These are phyloP conservation scores for Colletotrichum sp. DNA, from an alignment of 2,329 filamentous ascomycete species.

Conservation along the genomic window DNA sequence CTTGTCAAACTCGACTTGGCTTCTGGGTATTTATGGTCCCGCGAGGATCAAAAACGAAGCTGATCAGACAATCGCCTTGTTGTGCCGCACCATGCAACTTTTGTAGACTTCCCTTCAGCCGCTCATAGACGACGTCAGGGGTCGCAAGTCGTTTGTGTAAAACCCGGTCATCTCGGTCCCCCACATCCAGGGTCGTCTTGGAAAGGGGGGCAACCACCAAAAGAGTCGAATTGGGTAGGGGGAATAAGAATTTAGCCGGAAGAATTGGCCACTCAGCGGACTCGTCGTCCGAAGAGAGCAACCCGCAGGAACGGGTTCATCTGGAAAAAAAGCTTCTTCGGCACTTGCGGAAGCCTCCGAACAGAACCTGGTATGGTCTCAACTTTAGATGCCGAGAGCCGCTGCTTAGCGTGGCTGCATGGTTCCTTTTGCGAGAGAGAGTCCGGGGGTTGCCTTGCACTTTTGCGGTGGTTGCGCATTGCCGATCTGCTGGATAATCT, in stretches of 20 bases:
- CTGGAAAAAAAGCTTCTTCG: constrained; percentile 1
- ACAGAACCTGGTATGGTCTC: not conserved
- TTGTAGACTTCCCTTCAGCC: not conserved
- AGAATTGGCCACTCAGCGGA: not conserved
- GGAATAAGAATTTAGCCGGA: constrained; percentile 3
- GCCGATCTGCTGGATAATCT: not conserved
- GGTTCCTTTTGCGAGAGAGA: not conserved
- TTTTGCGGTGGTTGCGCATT: not conserved
- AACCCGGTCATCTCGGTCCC: constrained; percentile 10
- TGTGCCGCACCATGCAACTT: not conserved
- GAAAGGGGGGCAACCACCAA: not conserved
- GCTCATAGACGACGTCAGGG: not conserved
- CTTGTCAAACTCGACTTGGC: not conserved
- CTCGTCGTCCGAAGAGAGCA: not conserved
- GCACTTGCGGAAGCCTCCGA: not conserved
- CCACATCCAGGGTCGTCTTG: constrained; percentile 3
- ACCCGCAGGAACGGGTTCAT: not conserved
- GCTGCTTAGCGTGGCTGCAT: not conserved
- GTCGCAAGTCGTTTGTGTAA: not conserved
- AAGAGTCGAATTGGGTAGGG: not conserved
- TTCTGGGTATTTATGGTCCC: not conserved
- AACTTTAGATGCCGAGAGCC: constrained; percentile 8
- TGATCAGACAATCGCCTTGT: not conserved
- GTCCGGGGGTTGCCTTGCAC: not conserved
- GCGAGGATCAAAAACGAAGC: not conserved